phyloP scores from a whole-genome alignment of 2,329 filamentous ascomycete species.

The Leptodontidium sp. region DNA sequence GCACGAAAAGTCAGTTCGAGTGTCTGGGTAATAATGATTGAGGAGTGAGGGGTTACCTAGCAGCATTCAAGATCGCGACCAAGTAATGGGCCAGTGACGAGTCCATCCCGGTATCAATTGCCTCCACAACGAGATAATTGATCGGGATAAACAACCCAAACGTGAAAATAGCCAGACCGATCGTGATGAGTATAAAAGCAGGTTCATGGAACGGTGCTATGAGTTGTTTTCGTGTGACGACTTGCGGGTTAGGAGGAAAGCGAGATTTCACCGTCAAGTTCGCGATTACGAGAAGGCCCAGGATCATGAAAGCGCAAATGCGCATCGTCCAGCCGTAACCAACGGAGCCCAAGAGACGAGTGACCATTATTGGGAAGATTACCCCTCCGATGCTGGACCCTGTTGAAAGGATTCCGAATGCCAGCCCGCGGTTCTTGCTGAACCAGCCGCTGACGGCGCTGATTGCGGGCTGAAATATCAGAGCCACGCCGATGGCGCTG shows the following conservation, averaged over 20 bases:
- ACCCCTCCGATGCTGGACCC: slow-evolving; percentile 60
- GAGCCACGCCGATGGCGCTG: slow-evolving; percentile 53
- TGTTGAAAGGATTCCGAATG: slow-evolving; percentile 55
- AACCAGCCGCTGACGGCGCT: slow-evolving; percentile 52
- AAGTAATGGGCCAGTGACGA: slow-evolving; percentile 59
- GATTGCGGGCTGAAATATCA: slow-evolving; percentile 52
- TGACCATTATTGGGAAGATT: slow-evolving; percentile 63
- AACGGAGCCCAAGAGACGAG: slow-evolving; percentile 57
- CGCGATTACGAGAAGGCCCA: slow-evolving; percentile 44
- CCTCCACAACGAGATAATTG: slow-evolving; percentile 68
- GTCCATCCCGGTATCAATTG: slow-evolving; percentile 52
- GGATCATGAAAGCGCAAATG: slow-evolving; percentile 61
- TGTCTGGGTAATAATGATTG: too few species aligned
- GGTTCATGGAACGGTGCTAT: slow-evolving; percentile 44
- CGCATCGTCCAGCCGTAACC: slow-evolving; percentile 65
- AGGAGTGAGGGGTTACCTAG: background rate
- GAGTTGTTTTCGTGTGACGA: slow-evolving; percentile 44
- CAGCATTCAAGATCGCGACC: slow-evolving; percentile 47
- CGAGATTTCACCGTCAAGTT: slow-evolving; percentile 47
- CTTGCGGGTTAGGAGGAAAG: slow-evolving; percentile 21
- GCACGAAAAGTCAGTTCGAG: background rate
- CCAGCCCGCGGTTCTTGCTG: slow-evolving; percentile 53
- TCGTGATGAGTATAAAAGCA: slow-evolving; percentile 43
- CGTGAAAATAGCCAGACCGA: background rate
- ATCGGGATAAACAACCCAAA: slow-evolving; percentile 54